These are phyloP conservation scores for Myxozyma neotropica DNA, from an alignment of 805 yeast species.

Conservation along the genomic window DNA sequence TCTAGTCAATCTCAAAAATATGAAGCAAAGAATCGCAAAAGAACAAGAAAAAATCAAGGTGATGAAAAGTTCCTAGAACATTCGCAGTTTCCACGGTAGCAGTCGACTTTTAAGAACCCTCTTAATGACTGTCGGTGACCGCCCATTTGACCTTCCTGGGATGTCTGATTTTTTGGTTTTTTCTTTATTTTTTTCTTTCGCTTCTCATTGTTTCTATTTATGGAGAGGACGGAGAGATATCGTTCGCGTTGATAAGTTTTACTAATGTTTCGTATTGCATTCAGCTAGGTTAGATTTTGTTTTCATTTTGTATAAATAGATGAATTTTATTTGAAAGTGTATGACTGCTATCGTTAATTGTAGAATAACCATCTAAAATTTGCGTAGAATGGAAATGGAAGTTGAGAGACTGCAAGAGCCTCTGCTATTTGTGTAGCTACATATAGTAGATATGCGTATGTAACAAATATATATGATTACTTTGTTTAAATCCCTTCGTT, in stretches of 20 bases:
- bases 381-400: too few species aligned
- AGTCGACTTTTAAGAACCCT: constrained; percentile 35
- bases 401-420: too few species aligned
- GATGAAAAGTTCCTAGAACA: constrained; percentile 34
- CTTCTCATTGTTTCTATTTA: background rate
- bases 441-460: too few species aligned
- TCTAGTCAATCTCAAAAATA: background rate
- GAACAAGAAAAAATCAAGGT: background rate
- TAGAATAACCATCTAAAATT: too few species aligned
- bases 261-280: background rate
- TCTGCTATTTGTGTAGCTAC: too few species aligned
- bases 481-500: too few species aligned
- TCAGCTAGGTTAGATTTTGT: too few species aligned
- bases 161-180: constrained; percentile 28
- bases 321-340: too few species aligned
- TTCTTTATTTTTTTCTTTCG: background rate
- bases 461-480: too few species aligned
- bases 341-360: too few species aligned
- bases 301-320: too few species aligned
- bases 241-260: background rate
- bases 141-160: constrained; percentile 36
- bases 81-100: constrained; percentile 38
- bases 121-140: constrained; percentile 35
- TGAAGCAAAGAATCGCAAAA: background rate
- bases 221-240: too few species aligned